A percentile compares a stretch with the other conserved stretches of the same genome.
phyloP scores from a whole-genome alignment of 2,329 filamentous ascomycete species.

The Trichoderma simmonsii region DNA sequence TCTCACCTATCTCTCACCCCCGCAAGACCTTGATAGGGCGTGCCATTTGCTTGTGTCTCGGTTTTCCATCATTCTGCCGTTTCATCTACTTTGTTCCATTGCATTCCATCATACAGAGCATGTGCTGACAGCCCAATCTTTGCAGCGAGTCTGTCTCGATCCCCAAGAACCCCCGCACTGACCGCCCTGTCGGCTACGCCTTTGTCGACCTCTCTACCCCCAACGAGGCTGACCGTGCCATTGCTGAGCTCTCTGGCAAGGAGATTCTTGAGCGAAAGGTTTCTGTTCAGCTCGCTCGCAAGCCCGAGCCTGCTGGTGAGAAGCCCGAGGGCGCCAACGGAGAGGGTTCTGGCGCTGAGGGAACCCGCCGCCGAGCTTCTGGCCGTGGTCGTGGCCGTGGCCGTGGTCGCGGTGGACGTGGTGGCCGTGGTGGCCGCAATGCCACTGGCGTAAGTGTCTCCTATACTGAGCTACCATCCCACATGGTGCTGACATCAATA shows the following conservation, averaged over 20 bases:
- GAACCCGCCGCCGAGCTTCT: conserved; percentile 59
- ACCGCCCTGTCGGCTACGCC: conserved; percentile 96
- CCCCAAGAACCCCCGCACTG: conserved; percentile 98
- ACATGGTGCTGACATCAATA: background rate
- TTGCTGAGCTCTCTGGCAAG: conserved; percentile 92
- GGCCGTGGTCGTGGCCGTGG: conserved; percentile 66
- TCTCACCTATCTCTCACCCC: background rate
- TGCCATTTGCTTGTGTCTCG: background rate
- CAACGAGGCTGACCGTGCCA: conserved; percentile 91
- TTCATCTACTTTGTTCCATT: background rate
- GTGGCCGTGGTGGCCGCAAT: conserved; percentile 55
- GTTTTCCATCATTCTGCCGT: background rate
- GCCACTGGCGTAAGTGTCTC: conserved; percentile 40
- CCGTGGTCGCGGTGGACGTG: conserved; percentile 65
- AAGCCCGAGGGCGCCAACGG: conserved; percentile 72
- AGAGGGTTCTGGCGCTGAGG: conserved; percentile 69
- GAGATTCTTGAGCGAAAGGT: conserved; percentile 99
- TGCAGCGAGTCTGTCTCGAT: conserved; percentile 95
- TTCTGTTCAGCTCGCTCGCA: conserved; percentile 96
- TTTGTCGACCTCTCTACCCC: conserved; percentile 98
- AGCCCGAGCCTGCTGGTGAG: conserved; percentile 82
- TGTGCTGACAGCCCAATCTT: conserved; percentile 27
- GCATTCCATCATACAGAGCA: background rate
- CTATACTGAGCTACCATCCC: background rate
- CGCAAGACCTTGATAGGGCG: background rate